Evolutionary conservation across 768 basidiomycete species (phyloP).

Genomic region (Cyclocybe cylindracea): DNA sequence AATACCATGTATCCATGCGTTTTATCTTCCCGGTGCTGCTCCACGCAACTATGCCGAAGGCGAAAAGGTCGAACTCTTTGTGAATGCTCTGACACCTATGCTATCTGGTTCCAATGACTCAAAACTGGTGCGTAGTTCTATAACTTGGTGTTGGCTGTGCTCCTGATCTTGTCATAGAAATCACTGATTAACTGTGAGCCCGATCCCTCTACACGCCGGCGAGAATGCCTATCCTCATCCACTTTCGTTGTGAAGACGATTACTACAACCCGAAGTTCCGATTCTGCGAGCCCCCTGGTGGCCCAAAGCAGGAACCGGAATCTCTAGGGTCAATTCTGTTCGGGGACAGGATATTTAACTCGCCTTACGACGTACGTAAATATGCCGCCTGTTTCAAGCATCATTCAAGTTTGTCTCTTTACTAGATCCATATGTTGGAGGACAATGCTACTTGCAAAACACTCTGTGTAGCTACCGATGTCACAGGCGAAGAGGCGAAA

Average conservation of each 20-base stretch:
- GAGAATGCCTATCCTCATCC: not conserved
- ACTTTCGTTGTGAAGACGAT: constrained; percentile 60
- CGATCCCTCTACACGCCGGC: not conserved
- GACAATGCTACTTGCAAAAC: constrained; percentile 74
- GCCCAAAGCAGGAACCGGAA: constrained; percentile 76
- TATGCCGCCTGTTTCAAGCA: not conserved
- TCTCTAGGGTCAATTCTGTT: constrained; percentile 93
- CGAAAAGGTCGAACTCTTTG: constrained; percentile 77
- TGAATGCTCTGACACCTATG: constrained; percentile 91
- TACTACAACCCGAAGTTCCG: constrained; percentile 87
- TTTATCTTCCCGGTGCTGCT: constrained; percentile 92
- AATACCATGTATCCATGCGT: constrained; percentile 46
- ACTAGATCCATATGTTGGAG: constrained; percentile 79
- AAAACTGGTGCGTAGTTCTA: constrained; percentile 59
- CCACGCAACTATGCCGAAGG: constrained; percentile 78
- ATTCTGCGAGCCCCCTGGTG: constrained; percentile 82
- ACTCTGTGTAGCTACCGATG: constrained; percentile 59
- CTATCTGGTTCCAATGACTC: constrained; percentile 64
- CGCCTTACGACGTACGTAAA: constrained; percentile 76
- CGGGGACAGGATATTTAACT: constrained; percentile 92
- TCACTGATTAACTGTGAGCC: constrained; percentile 84
- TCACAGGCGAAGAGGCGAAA: constrained; percentile 73
- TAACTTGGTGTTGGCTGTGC: not conserved
- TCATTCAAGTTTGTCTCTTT: constrained; percentile 9
- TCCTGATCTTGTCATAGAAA: constrained; percentile 52